Conservation (phyloP, 2,329 filamentous ascomycete species). For the Phialocephala sp. region DNA sequence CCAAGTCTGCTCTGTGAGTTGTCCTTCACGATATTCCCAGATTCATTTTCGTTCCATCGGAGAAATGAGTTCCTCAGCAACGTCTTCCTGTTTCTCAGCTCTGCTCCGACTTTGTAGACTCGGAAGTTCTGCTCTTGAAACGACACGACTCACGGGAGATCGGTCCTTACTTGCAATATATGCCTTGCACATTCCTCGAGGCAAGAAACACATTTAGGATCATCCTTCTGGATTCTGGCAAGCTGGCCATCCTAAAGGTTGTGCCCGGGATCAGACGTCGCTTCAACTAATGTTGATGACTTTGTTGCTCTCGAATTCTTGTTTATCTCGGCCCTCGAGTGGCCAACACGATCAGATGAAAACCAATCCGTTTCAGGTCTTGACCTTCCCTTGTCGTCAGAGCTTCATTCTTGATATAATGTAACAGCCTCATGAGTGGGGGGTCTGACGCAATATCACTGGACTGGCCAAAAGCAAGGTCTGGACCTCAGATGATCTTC, state of each 20-base stretch:
- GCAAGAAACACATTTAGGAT: not conserved
- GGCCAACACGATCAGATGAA: slow-evolving; percentile 5
- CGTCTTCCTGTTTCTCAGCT: not conserved
- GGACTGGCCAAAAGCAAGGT: not conserved
- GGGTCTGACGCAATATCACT: not conserved
- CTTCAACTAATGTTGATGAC: slow-evolving; percentile 9
- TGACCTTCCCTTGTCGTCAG: slow-evolving; percentile 15
- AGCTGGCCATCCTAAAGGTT: not conserved
- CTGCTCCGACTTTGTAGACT: not conserved
- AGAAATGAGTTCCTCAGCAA: not conserved
- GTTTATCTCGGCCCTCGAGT: not conserved
- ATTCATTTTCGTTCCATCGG: not conserved
- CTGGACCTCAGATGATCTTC: not conserved
- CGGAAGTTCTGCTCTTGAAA: not conserved
- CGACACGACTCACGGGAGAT: not conserved
- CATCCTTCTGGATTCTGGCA: not conserved
- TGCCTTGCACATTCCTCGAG: not conserved
- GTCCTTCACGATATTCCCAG: no score
- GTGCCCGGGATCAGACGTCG: slow-evolving; percentile 7
- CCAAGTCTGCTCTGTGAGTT: no score
- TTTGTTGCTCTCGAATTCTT: slow-evolving; percentile 1
- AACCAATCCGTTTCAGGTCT: not conserved
- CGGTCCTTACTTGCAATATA: not conserved
- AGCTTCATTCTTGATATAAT: not conserved
- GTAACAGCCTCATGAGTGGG: not conserved